Conservation (phyloP, 306 rosid species). For the Coriaria nepalensis region DNA sequence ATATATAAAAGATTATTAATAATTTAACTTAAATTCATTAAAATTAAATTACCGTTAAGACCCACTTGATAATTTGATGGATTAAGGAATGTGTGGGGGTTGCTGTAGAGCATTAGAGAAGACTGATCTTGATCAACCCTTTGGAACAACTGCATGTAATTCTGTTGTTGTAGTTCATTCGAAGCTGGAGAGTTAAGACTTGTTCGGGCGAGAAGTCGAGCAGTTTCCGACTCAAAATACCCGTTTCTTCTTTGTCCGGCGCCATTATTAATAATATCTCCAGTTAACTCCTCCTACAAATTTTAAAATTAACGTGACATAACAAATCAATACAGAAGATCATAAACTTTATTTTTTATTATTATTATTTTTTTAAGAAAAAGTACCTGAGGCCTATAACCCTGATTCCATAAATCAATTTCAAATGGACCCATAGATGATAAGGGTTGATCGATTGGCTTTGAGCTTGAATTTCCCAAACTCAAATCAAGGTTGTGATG, state of each 20-base stretch:
- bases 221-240: slow-evolving; percentile 24
- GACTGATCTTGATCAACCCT: slow-evolving; percentile 29
- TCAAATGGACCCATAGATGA: background rate
- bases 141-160: slow-evolving; percentile 25
- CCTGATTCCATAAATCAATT: slow-evolving; percentile 21
- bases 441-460: slow-evolving; percentile 1
- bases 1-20: background rate
- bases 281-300: background rate
- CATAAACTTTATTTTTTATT: too few relatives aligned
- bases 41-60: background rate
- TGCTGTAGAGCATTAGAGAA: too few relatives aligned
- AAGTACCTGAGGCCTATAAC: slow-evolving; percentile 18
- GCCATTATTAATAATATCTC: slow-evolving; percentile 3
- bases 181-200: slow-evolving; percentile 29
- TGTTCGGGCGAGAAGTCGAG: slow-evolving; percentile 23
- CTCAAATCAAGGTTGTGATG: slow-evolving; percentile 34
- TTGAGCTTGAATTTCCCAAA: slow-evolving; percentile 25
- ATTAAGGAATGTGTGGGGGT: slow-evolving; percentile 27
- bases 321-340: background rate
- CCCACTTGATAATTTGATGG: slow-evolving; percentile 46
- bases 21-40: background rate
- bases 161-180: slow-evolving; percentile 33
- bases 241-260: slow-evolving; percentile 8
- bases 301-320: background rate
- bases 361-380: too few relatives aligned